Evolutionary conservation across 2,329 filamentous ascomycete species (phyloP), one percentile per base, ranked within the genome.

Genomic region (Ceratocystiopsis minuta): DNA sequence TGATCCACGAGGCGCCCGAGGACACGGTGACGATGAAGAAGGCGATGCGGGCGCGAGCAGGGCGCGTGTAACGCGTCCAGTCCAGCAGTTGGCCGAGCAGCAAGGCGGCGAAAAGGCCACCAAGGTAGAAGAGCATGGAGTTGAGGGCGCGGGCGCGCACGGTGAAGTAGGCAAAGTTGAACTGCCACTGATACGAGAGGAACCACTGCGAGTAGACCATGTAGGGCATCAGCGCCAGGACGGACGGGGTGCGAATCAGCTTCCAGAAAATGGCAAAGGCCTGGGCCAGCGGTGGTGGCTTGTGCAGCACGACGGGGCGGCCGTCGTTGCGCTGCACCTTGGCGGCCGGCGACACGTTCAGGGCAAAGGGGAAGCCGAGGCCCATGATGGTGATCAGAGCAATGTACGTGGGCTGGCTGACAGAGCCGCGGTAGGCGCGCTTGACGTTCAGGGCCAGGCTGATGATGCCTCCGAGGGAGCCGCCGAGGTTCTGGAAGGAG

Each of bases 111-210:
- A 46, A 4, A 13, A 46, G 36, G 17, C 42, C 44, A 6, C 38
- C 24, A 1, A 41, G 32, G 36, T 44, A 47, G 40, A 45, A 45
- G 6, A 43, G 34, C 13, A 42, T 17, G 9, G 44, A 48, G 35
- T 43, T 43, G 13, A 49, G 40, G 10, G 47, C 48, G 10, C 46
- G 41, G 3, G 36, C 31, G 20, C 46, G 46, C 3, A 48, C 48
- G 16, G 45, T 48, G n/a, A 50, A 48, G 43, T 50, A 47, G 28
- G 46, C 43, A 38, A 34, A 48, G 40, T 50, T 50, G 35, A 47
- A 50, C 40, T 47, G 43, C 46, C 48, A 48, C 38, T 50, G 46
- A 34, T 48, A 48, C 1, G 45, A 45, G n/a, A 48, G 36, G 37
- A 43, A 43, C 44, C 44, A 41, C 13, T 46, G 44, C 16, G 44